These are phyloP conservation scores for Boletus barrowsii DNA, from an alignment of 768 basidiomycete genomes.

Conservation along the genomic window DNA sequence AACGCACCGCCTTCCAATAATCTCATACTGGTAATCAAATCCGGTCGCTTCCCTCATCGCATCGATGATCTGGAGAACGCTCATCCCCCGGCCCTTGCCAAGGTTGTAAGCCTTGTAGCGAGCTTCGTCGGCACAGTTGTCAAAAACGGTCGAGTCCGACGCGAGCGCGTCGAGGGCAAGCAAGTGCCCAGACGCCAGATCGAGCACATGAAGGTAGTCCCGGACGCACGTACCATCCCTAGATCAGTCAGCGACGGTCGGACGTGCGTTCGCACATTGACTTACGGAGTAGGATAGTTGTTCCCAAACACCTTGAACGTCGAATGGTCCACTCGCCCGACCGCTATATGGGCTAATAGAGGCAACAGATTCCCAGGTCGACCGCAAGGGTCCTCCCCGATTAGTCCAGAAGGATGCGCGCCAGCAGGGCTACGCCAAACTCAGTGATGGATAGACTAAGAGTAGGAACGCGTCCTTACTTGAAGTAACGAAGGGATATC, in stretches of 20 bases:
- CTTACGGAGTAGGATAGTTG: conserved; percentile 92
- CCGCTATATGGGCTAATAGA: conserved; percentile 89
- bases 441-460: background rate
- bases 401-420: conserved; percentile 92
- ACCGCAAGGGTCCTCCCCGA: conserved; percentile 96
- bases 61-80: conserved; percentile 89
- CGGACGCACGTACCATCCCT: conserved; percentile 98
- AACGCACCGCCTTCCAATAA: conserved; percentile 85
- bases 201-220: conserved; percentile 91
- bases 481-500: conserved; percentile 94
- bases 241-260: conserved; percentile 1
- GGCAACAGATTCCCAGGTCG: conserved; percentile 94
- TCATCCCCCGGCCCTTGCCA: conserved; percentile 88
- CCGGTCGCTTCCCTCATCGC: conserved; percentile 93
- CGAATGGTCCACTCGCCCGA: conserved; percentile 74
- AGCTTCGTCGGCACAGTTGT: conserved; percentile 46
- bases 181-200: conserved; percentile 92
- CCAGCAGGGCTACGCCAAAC: conserved; percentile 75
- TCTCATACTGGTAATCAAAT: conserved; percentile 82
- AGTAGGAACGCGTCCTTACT: conserved; percentile 46
- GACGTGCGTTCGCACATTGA: background rate
- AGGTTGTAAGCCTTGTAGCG: conserved; percentile 96
- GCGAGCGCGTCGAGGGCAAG: conserved; percentile 84
- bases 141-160: conserved; percentile 55
- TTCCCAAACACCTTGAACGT: conserved; percentile 88